These are phyloP conservation scores for Nigrospora osmanthi DNA, from an alignment of 2,329 filamentous ascomycete genomes.

Conservation along the genomic window DNA sequence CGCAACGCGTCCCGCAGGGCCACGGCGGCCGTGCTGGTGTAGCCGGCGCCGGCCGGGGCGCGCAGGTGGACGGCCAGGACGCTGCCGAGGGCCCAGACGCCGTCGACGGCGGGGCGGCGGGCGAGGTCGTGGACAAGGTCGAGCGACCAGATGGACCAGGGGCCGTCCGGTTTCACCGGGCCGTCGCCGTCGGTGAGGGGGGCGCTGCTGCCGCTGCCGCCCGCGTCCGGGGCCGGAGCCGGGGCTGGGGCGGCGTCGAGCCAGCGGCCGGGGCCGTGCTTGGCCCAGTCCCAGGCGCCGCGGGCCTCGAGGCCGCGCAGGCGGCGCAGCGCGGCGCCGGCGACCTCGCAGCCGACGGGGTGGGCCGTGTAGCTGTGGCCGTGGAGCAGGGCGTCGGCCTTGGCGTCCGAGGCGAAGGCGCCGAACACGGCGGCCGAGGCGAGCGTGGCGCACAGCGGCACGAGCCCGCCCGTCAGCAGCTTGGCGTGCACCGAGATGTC, in stretches of 20 bases:
- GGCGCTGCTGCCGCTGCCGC: too few species aligned
- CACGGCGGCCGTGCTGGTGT: slow-evolving; percentile 38
- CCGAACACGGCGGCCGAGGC: slow-evolving; percentile 68
- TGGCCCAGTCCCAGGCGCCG: slow-evolving; percentile 50
- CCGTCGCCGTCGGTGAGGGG: too few species aligned
- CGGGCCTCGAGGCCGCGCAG: slow-evolving; percentile 50
- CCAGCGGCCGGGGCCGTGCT: slow-evolving; percentile 42
- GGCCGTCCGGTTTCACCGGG: slow-evolving; percentile 12
- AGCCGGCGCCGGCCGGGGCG: slow-evolving; percentile 32
- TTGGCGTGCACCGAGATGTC: slow-evolving; percentile 81
- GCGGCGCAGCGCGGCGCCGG: slow-evolving; percentile 53
- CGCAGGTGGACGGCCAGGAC: slow-evolving; percentile 59
- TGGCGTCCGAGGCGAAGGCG: slow-evolving; percentile 63
- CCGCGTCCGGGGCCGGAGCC: too few species aligned
- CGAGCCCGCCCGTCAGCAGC: slow-evolving; percentile 69
- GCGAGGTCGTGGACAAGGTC: slow-evolving; percentile 54
- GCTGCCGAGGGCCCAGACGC: slow-evolving; percentile 66
- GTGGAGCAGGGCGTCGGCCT: slow-evolving; percentile 72
- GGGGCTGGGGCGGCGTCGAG: background rate
- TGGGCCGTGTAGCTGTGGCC: slow-evolving; percentile 86
- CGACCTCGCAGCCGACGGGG: slow-evolving; percentile 72
- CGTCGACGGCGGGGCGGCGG: slow-evolving; percentile 42
- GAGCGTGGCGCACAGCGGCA: slow-evolving; percentile 70
- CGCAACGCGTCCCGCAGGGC: slow-evolving; percentile 30
- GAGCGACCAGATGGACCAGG: slow-evolving; percentile 66